Evolutionary conservation across 129 eudicot species (phyloP), one percentile per base, ranked within the genome.

Genomic region (Erigeron canadensis): DNA sequence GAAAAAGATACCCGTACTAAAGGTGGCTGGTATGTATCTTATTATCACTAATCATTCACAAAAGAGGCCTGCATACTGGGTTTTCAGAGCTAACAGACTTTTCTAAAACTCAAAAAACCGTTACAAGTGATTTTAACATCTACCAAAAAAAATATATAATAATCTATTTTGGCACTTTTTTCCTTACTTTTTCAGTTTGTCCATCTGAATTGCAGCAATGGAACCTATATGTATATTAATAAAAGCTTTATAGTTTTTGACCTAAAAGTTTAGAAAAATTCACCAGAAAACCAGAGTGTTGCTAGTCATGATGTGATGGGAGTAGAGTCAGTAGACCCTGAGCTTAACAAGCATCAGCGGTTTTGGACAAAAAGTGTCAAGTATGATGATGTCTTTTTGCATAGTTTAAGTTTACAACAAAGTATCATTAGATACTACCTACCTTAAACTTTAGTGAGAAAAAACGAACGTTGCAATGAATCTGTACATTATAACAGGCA

Each of bases 21-120:
- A 87, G 99, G 99, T 65, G 97, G 97, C 75, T 94, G 97, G 99
- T 94, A 87, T 16, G 89, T 80, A 21, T 21, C 39, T 42, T 63
- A 53, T 37, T 7, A 22, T 63, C 0, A 48, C 21, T 56, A 47
- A 45, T 23, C 34, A 23, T 23, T 23, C 34, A 23, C 34, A 23
- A 23, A 23, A 23, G 34, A 23, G 34, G 34, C 34, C 34, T 2
- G 34, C 34, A 23, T 23, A 2, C 34, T 28, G 34, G 34, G 2
- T 28, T 28, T 28, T 28, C 34, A 28, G 34, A 28, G 34, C 34
- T 1, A 28, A 28, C 34, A 28, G 1, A 28, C 34, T 28, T 28
- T 28, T 28, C 34, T 28, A 28, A 28, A 28, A 28, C 34, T 28
- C 34, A 28, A 28, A 28, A 28, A 28, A 28, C 34, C 34, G 34